Evolutionary conservation across 257 asterid species (phyloP).

Genomic region (Paulownia fortunei): DNA sequence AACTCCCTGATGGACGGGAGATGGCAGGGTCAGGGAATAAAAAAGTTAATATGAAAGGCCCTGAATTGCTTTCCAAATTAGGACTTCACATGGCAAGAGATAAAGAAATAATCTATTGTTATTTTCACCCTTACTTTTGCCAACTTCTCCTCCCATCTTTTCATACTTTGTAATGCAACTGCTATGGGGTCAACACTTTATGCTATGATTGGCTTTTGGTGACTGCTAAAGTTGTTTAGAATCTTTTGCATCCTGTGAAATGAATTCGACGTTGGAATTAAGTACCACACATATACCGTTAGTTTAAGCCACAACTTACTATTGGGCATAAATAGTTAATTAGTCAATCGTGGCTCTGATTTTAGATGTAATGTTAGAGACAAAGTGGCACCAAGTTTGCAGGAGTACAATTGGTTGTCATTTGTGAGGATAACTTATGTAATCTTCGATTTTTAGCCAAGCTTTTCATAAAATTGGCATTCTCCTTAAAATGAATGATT

Average conservation of each 20-base stretch:
- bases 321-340: background rate
- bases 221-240: constrained; percentile 4
- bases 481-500: background rate
- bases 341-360: background rate
- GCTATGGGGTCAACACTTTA: background rate
- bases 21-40: background rate
- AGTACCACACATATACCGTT: background rate
- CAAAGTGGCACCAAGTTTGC: background rate
- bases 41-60: background rate
- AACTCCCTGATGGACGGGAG: too few species aligned
- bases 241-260: background rate
- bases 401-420: too few species aligned
- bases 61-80: background rate
- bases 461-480: background rate
- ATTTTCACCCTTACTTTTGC: background rate
- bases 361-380: background rate
- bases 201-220: background rate
- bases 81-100: background rate
- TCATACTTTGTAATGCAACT: background rate
- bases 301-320: too few species aligned
- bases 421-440: background rate
- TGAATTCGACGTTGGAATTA: background rate
- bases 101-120: background rate
- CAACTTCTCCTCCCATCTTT: background rate
- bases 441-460: background rate